These are phyloP conservation scores for Albophoma yamanashiensis DNA, from an alignment of 2,329 filamentous ascomycete genomes.

Conservation along the genomic window DNA sequence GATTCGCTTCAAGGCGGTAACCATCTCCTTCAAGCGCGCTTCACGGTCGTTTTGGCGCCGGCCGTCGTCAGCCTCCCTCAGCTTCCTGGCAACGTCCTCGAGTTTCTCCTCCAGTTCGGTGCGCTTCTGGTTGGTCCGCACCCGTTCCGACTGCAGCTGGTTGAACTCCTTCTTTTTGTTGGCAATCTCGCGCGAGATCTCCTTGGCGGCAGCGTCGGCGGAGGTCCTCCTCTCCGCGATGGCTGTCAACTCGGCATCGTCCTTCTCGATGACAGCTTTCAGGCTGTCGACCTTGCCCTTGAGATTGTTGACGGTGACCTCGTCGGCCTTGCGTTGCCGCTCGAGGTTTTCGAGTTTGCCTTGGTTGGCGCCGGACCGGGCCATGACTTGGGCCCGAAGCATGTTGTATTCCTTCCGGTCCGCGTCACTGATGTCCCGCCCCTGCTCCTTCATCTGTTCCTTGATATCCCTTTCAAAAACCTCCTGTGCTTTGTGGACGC, in stretches of 20 bases:
- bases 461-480: slow-evolving; percentile 84
- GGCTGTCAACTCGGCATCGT: slow-evolving; percentile 59
- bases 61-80: slow-evolving; percentile 78
- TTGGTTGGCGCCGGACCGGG: slow-evolving; percentile 71
- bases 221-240: slow-evolving; percentile 58
- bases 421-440: slow-evolving; percentile 71
- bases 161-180: slow-evolving; percentile 87
- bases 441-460: slow-evolving; percentile 75
- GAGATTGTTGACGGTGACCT: slow-evolving; percentile 80
- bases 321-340: slow-evolving; percentile 82
- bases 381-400: slow-evolving; percentile 74
- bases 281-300: slow-evolving; percentile 78
- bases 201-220: slow-evolving; percentile 51
- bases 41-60: slow-evolving; percentile 80
- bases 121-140: slow-evolving; percentile 68
- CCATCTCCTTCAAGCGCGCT: slow-evolving; percentile 66
- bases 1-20: slow-evolving; percentile 77
- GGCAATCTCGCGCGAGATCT: slow-evolving; percentile 68
- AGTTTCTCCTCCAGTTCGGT: slow-evolving; percentile 91
- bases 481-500: slow-evolving; percentile 80
- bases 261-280: slow-evolving; percentile 61
- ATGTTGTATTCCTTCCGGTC: slow-evolving; percentile 86
- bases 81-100: slow-evolving; percentile 65
- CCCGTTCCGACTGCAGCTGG: slow-evolving; percentile 69
- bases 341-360: slow-evolving; percentile 76